Base-by-base conservation (phyloP, 768 basidiomycete species). In the Panellus pusillus region DNA sequence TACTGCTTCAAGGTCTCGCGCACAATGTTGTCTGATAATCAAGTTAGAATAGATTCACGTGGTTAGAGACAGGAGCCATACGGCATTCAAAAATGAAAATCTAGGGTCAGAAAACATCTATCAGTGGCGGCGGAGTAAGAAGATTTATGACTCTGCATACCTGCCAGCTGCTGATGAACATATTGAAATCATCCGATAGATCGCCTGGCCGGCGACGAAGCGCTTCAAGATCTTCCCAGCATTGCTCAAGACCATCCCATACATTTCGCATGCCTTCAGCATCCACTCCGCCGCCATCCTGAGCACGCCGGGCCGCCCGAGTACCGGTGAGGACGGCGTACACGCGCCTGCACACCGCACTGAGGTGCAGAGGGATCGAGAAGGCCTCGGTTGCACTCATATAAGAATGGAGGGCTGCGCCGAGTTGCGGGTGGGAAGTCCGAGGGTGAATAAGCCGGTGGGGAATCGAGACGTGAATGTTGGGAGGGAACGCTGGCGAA, bases 11-110 rank as follows among this genome's bases (percentile, higher is more conserved):
- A 80, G 2, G 85, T 80, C 65, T 93, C 92, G 27, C 91, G 85
- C 61, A 96, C 88, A 60, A 92, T 80, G 68, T 94, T 94, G 66
- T 93, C 89, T 84, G 41, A 41, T 48, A 24, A 18, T 63, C 35
- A 47, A 46, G 28, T 53, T 44, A 55, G 36, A 58, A 17, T 11
- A 37, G 37, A 44, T n/a, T 18, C 39, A 18, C 17, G 49, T n/a
- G 31, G 28, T 31, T 36, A 32, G 27, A 28, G 37, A 41, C 27
- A 35, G 32, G 14, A 40, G 20, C 81, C 87, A 76, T 67, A 88
- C 86, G 80, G 67, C 89, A 92, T 69, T 95, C 91, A 61, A 96
- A 96, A 58, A 95, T 85, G 70, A 91, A 93, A 50, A 93, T 89
- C 84, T 90, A 64, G 47, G 62, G 32, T 35, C 61, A 44, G 44